Evolutionary conservation across 208 protist species (phyloP), one percentile per base, ranked within the genome.

Genomic region (Phytomonas francai): DNA sequence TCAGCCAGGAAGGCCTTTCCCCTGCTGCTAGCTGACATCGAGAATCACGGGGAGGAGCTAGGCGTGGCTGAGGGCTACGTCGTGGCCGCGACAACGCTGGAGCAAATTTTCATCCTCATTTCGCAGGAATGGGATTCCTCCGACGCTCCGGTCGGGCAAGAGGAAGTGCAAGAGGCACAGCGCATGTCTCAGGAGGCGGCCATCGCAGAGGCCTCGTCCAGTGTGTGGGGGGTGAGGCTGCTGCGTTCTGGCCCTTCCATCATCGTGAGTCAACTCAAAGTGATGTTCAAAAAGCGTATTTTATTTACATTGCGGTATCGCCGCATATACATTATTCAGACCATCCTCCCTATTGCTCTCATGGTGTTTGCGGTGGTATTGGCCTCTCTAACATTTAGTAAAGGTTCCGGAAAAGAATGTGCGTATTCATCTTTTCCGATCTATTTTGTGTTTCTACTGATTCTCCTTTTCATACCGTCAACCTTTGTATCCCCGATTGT

Each of bases 21-120:
- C 0, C 28, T 28, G 0, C 69, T 92, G 62, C 78, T 93, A 9
- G 63, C 65, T 7, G 54, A 70, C 7, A 58, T 94, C 19, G 80
- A 91, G 67, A 30, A 77, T 22, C 33, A 67, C 25, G 70, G 72
- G 6, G 32, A 59, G 27, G 61, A 73, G 31, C 36, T 78, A 0
- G 81, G 84, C 39, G 73, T 92, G 27, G n/a, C n/a, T n/a, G 72
- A 71, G 42, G 70, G 59, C 29, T 91, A 82, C 73, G 73, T 78
- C 45, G 61, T 92, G 30, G 81, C 83, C 39, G 79, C 76, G 5
- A 92, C 86, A 8, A 91, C 84, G 56, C 73, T 91, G 30, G 84
- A 92, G 65, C 80, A 94, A 69, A 87, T 94, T 31, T 92, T 92
- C 67, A 73, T 92, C 27, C 62, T 73, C 25, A 76, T 90, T 32